Evolutionary conservation across 345 rosid genomes (phyloP).

Genomic region (Syzygium oleosum): DNA sequence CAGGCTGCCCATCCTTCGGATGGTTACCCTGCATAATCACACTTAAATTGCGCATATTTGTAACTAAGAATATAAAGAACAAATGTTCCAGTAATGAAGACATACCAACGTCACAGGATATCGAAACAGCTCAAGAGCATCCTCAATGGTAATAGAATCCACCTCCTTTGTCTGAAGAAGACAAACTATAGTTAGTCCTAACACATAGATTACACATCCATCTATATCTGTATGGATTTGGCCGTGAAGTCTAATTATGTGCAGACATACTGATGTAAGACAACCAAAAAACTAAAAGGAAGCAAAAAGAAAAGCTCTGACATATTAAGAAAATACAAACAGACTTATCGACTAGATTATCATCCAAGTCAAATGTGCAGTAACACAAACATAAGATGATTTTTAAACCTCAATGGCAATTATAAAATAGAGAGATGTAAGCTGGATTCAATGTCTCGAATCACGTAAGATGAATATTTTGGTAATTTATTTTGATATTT

Average conservation of each 20-base stretch:
- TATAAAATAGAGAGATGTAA: neutral
- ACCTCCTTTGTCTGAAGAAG: conserved; percentile 58
- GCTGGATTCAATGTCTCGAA: neutral
- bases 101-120: conserved; percentile 80
- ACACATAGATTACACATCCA: neutral
- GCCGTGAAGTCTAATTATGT: neutral
- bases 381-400: neutral
- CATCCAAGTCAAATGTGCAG: neutral
- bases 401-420: neutral
- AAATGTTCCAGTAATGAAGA: neutral
- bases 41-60: neutral
- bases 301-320: neutral
- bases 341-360: neutral
- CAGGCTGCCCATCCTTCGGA: conserved; percentile 78
- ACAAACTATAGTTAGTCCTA: neutral
- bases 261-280: neutral
- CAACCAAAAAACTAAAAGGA: neutral
- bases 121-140: conserved; percentile 68
- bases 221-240: neutral
- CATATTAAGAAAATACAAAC: neutral
- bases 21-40: conserved; percentile 15
- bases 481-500: neutral
- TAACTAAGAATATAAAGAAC: neutral
- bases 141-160: conserved; percentile 53
- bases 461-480: neutral